Evolutionary conservation across 129 eudicot genomes (phyloP).

Genomic region (Escallonia rubra): DNA sequence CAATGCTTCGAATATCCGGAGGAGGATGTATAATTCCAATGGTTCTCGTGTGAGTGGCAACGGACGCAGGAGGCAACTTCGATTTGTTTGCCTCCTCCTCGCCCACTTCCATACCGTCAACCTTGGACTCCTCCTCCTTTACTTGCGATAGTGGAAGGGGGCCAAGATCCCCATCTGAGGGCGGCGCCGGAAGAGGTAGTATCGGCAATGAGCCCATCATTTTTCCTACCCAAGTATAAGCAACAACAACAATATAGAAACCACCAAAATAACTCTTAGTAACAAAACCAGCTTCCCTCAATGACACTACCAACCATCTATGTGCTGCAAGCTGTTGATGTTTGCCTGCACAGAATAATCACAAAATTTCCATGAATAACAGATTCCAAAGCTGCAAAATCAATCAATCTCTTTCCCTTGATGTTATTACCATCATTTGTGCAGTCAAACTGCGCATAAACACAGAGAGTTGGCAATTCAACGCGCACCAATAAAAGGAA

Average conservation of each 20-base stretch:
- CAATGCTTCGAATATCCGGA: constrained; percentile 75
- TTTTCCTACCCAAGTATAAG: neutral
- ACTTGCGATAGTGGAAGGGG: constrained; percentile 72
- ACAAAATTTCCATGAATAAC: neutral
- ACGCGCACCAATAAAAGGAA: too few species aligned
- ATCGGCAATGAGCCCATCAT: constrained; percentile 69
- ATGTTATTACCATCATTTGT: too few species aligned
- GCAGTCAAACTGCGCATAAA: too few species aligned
- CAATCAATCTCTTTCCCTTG: too few species aligned
- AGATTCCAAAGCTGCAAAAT: neutral
- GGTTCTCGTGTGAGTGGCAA: constrained; percentile 78
- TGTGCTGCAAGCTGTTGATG: neutral
- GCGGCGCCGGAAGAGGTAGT: constrained; percentile 92
- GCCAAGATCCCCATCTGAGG: constrained; percentile 81
- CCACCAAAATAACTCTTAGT: neutral
- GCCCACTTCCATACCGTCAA: constrained; percentile 34
- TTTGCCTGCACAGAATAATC: constrained; percentile 1
- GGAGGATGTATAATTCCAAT: constrained; percentile 95
- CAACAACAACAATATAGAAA: neutral
- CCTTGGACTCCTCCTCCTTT: constrained; percentile 31
- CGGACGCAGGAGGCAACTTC: constrained; percentile 39
- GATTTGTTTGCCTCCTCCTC: constrained; percentile 37
- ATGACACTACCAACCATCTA: neutral
- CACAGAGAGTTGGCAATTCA: too few species aligned
- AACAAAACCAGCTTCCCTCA: neutral